Percentiles rank a stretch among this genome's conserved stretches.
Conservation (phyloP, 306 rosid species). For the Cicer yamashitae region DNA sequence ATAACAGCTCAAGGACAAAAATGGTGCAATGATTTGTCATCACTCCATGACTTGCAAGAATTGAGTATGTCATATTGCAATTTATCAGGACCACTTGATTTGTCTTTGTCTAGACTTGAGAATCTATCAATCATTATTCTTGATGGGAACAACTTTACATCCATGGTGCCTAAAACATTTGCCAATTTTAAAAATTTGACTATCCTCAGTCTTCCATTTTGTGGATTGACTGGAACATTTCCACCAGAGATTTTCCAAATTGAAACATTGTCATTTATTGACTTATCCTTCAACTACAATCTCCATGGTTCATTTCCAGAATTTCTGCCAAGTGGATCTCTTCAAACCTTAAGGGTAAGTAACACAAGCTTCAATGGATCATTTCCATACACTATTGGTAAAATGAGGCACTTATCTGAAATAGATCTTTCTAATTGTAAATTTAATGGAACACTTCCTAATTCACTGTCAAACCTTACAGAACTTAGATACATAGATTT, state of each 20-base stretch:
- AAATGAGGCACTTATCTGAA: conserved; percentile 34
- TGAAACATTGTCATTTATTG: conserved; percentile 37
- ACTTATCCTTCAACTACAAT: conserved; percentile 37
- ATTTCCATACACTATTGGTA: conserved; percentile 37
- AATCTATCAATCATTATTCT: conserved; percentile 44
- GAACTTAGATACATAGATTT: conserved; percentile 46
- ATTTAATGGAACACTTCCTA: conserved; percentile 49
- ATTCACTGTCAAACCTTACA: conserved; percentile 45
- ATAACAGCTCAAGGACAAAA: conserved; percentile 49
- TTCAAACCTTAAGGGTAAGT: conserved; percentile 27
- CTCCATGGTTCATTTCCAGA: conserved; percentile 49
- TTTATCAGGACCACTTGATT: conserved; percentile 51
- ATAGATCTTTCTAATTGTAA: conserved; percentile 41
- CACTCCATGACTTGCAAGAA: conserved; percentile 30
- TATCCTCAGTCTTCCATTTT: not conserved
- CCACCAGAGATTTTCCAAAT: conserved; percentile 42
- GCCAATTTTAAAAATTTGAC: conserved; percentile 37
- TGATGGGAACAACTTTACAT: conserved; percentile 40
- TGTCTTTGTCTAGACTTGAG: conserved; percentile 30
- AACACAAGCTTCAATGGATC: conserved; percentile 47
- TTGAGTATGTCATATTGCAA: conserved; percentile 28
- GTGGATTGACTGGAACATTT: conserved; percentile 46
- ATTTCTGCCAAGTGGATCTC: conserved; percentile 36
- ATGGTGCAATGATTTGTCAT: conserved; percentile 52
- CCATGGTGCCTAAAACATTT: conserved; percentile 45